Conservation (phyloP, 768 basidiomycete species). For the Holtermanniella nyarrowii region DNA sequence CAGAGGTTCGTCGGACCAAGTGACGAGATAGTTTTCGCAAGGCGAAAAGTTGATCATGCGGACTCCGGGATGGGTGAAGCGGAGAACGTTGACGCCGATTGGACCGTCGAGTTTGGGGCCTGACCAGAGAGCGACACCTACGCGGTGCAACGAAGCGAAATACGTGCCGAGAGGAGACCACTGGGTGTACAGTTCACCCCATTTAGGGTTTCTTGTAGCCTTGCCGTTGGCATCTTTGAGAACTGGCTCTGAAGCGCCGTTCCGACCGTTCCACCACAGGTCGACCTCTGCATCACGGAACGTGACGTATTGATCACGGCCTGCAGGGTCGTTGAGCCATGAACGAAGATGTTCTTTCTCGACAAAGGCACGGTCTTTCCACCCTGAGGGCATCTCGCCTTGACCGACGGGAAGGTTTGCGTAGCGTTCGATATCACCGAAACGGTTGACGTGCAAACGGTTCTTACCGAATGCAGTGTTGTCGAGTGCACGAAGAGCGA, state of each 20-base stretch:
- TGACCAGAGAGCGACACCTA: constrained; percentile 92
- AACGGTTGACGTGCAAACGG: constrained; percentile 72
- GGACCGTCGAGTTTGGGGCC: constrained; percentile 46
- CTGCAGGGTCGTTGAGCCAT: constrained; percentile 85
- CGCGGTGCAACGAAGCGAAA: constrained; percentile 83
- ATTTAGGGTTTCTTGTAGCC: constrained; percentile 59
- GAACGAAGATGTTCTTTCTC: constrained; percentile 83
- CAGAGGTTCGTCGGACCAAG: constrained; percentile 93
- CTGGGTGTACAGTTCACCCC: constrained; percentile 92
- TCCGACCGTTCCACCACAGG: constrained; percentile 86
- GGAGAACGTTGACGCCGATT: constrained; percentile 50
- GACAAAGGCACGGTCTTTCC: constrained; percentile 34
- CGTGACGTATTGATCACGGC: constrained; percentile 91
- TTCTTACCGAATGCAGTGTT: constrained; percentile 68
- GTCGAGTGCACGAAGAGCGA: constrained; percentile 40
- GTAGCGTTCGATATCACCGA: constrained; percentile 80
- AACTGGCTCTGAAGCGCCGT: constrained; percentile 43
- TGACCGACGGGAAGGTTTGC: constrained; percentile 48
- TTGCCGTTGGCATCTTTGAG: constrained; percentile 31
- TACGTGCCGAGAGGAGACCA: constrained; percentile 98
- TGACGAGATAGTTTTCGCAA: constrained; percentile 89
- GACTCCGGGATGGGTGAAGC: constrained; percentile 89
- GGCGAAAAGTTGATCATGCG: constrained; percentile 96
- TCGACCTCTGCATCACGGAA: constrained; percentile 85
- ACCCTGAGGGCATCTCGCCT: constrained; percentile 33